Base-by-base conservation (phyloP, 495 filamentous ascomycete genomes). In the Letharia lupina region DNA sequence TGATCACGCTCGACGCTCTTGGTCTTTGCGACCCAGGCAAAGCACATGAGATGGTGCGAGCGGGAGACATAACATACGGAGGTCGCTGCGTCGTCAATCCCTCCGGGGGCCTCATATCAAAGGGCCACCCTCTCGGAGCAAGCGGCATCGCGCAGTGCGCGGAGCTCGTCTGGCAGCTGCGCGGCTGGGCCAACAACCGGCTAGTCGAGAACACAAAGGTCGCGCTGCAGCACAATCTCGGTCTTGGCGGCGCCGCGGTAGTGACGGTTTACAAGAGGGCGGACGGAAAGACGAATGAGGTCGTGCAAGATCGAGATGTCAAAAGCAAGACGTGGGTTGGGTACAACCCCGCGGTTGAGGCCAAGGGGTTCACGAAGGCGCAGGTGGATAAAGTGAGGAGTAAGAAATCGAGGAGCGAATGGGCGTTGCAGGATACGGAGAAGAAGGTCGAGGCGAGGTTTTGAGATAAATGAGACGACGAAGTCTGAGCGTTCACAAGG, bases 151-250 rank as follows among this genome's bases (percentile, higher is more conserved):
- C 94, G 18, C 94, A 98, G 77, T 96, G 93, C 71, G 91, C 94
- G 3, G 94, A 98, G 77, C 76, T 98, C 50, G 90, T 95, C 33
- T 98, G 94, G 94, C 94, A 98, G 69, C 79, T 98, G 72, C 80
- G 94, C 58, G 94, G 94, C 5, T 97, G 94, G 94, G 94, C 93
- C 15, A 96, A 92, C 72, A 97, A 98, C 77, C 82, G 94, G 37
- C 76, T 85, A 12, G 84, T 91, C 11, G 77, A 82, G 20, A 83
- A 84, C 20, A 90, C 91, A 0, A 81, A 75, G 59, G 85, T 82
- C 52, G 89, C 90, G 56, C 75, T 98, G 75, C 94, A 97, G 78
- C 94, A 98, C 75, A 98, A 98, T 72, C 78, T 98, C 5, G 94
- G 94, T 0, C 78, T 98, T 33, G 94, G 94, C 3, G 94, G 94